Conservation (phyloP, 177 flowering plant genomes). For the Viscum album region DNA sequence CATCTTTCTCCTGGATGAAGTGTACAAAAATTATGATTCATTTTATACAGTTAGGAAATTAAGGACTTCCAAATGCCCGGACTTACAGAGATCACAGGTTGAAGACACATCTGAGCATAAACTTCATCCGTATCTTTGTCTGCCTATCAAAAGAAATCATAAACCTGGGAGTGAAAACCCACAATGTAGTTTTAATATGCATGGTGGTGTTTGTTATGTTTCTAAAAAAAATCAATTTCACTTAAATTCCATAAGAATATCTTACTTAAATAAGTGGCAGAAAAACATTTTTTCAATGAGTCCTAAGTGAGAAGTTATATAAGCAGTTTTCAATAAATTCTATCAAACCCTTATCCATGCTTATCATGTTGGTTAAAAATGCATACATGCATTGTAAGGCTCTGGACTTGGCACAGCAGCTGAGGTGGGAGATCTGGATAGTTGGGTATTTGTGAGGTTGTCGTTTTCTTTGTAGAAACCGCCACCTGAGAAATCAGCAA, state of each 20-base stretch:
- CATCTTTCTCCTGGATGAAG: constrained; percentile 63
- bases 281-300: too few species aligned
- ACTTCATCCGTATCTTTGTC: constrained; percentile 97
- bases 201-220: too few species aligned
- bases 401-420: constrained; percentile 86
- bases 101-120: constrained; percentile 96
- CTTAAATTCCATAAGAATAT: too few species aligned
- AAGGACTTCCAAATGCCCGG: background rate
- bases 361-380: background rate
- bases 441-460: constrained; percentile 75
- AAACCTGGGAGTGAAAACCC: background rate
- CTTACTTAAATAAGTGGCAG: too few species aligned
- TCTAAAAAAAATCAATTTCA: too few species aligned
- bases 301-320: too few species aligned
- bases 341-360: too few species aligned
- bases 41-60: too few species aligned
- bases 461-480: constrained; percentile 65
- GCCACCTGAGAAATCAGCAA: constrained; percentile 51
- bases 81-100: constrained; percentile 84
- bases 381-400: constrained; percentile 83
- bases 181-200: too few species aligned
- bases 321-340: too few species aligned
- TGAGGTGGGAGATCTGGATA: constrained; percentile 87
- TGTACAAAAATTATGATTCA: background rate
- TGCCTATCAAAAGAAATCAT: constrained; percentile 36